Percentiles rank a stretch among this genome's conserved stretches.
Conservation (phyloP, 2,329 filamentous ascomycete species). For the Cryoendolithus antarcticus region DNA sequence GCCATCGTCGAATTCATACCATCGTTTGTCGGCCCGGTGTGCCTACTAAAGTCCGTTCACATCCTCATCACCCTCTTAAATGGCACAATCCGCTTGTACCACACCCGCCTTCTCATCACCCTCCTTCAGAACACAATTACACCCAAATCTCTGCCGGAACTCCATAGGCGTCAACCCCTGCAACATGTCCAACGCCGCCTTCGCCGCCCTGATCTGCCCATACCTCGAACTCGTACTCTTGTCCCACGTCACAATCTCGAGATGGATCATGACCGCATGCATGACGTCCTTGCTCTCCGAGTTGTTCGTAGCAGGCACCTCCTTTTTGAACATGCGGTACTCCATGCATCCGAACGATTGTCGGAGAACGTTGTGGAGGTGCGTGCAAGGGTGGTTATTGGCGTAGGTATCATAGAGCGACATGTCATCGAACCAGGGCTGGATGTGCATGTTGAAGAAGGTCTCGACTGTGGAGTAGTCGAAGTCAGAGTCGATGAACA, state of each 20-base stretch:
- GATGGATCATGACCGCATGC: constrained; percentile 67
- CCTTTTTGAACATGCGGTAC: constrained; percentile 44
- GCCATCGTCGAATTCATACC: too few species aligned
- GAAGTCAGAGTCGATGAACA: constrained; percentile 83
- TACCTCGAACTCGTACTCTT: constrained; percentile 53
- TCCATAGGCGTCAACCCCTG: constrained; percentile 41
- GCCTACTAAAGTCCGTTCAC: too few species aligned
- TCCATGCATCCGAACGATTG: constrained; percentile 52
- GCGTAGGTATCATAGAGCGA: constrained; percentile 75
- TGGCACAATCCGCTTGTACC: not conserved
- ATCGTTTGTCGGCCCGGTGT: too few species aligned
- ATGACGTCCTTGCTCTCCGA: constrained; percentile 38
- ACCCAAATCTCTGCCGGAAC: constrained; percentile 50
- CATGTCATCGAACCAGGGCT: constrained; percentile 76
- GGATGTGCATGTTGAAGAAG: constrained; percentile 68
- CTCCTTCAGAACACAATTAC: constrained; percentile 41
- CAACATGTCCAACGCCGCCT: constrained; percentile 41
- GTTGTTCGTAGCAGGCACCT: constrained; percentile 38
- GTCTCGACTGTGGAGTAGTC: constrained; percentile 57
- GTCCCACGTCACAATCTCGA: constrained; percentile 50
- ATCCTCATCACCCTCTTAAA: not conserved
- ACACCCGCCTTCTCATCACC: not conserved
- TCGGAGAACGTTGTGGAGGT: constrained; percentile 52
- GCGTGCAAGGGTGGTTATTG: constrained; percentile 67
- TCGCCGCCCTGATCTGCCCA: constrained; percentile 58